Evolutionary conservation across 805 yeast genomes (phyloP).

Genomic region (Diddensiella transvaalensis): DNA sequence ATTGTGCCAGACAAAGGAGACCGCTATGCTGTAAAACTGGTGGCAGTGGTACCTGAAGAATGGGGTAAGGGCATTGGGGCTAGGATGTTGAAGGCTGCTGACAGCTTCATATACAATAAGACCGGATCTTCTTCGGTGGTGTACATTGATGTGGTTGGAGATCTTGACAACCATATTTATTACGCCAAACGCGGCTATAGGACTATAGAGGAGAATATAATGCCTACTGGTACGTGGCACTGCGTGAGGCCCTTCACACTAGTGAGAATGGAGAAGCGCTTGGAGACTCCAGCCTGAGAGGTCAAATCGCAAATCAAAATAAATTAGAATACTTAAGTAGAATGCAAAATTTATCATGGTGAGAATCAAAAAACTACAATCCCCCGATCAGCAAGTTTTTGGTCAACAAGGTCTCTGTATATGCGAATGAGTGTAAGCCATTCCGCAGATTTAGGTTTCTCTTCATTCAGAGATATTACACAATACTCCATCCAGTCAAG

Average conservation of each 20-base stretch:
- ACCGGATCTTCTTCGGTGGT: background rate
- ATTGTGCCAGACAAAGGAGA: background rate
- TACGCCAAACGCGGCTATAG: background rate
- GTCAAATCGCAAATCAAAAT: too few species aligned
- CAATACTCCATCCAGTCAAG: constrained; percentile 13
- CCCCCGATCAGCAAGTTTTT: background rate
- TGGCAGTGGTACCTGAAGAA: background rate
- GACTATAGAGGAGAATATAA: background rate
- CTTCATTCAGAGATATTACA: background rate
- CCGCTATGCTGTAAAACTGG: background rate
- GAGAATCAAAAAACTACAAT: too few species aligned
- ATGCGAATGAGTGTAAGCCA: constrained; percentile 9
- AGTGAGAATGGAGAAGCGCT: background rate
- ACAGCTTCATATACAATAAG: background rate
- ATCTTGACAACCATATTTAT: background rate
- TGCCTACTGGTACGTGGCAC: background rate
- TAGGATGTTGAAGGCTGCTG: background rate
- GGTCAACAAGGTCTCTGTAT: background rate
- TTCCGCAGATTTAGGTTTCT: background rate
- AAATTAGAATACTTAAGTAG: too few species aligned
- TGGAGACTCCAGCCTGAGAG: background rate
- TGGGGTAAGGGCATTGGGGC: background rate
- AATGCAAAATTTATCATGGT: too few species aligned
- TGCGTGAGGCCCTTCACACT: background rate
- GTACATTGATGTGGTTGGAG: background rate